Conservation (phyloP, 2,329 filamentous ascomycete genomes). For the Parastagonospora nodorum region DNA sequence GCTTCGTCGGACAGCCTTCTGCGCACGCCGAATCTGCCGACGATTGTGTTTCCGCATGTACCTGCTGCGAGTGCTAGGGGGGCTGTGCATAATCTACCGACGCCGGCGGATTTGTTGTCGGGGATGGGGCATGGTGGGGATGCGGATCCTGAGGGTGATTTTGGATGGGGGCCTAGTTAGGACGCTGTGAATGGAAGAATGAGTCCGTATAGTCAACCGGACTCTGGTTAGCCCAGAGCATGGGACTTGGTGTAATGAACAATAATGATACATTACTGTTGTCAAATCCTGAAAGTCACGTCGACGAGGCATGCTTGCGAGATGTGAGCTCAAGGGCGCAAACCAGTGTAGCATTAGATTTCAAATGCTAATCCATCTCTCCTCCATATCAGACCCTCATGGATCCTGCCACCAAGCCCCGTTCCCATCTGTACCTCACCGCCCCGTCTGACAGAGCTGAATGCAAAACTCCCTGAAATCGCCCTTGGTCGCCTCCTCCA, state of each 20-base stretch:
- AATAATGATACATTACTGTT: too few relatives aligned
- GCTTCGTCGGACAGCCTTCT: conserved; percentile 8
- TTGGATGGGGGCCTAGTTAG: too few relatives aligned
- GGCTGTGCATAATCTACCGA: conserved; percentile 37
- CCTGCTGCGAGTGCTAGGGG: conserved; percentile 31
- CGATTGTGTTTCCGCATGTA: conserved; percentile 38
- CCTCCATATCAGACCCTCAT: not conserved
- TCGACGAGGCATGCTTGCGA: too few relatives aligned
- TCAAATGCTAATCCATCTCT: too few relatives aligned
- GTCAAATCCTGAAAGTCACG: too few relatives aligned
- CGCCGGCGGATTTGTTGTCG: conserved; percentile 39
- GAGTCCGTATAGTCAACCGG: too few relatives aligned
- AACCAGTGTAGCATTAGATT: too few relatives aligned
- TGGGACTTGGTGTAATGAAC: too few relatives aligned
- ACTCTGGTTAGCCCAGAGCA: too few relatives aligned
- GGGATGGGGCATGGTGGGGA: conserved; percentile 16
- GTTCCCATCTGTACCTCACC: not conserved
- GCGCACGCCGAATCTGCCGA: conserved; percentile 37
- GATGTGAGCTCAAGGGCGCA: too few relatives aligned
- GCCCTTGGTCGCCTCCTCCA: conserved; percentile 75
- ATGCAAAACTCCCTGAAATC: conserved; percentile 80
- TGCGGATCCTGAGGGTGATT: too few relatives aligned
- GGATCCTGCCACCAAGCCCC: not conserved
- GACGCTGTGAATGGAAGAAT: too few relatives aligned
- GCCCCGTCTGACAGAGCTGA: conserved; percentile 56